Base-by-base conservation (phyloP, 1,284 basidiomycete genomes). In the Psilocybe mexicana region DNA sequence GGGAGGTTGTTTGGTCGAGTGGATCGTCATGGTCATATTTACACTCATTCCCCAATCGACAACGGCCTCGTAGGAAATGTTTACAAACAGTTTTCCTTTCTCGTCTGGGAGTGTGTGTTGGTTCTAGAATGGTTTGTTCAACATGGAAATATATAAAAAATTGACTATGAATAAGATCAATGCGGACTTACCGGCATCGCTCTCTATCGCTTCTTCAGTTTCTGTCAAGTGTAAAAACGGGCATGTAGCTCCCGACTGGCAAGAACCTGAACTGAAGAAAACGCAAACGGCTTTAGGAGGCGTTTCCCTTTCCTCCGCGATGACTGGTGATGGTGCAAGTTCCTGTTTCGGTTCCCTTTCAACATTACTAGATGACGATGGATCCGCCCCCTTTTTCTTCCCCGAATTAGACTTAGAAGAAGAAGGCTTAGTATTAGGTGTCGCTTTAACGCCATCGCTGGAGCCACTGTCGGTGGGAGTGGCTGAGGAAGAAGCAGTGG, bases 201-300 rank as follows among this genome's bases (percentile, higher is more conserved):
- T 33, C 8, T 8, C 8, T 4, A 33, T 33, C 30, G 30, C 30
- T 23, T 25, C 25, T 30, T 28, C 49, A 50, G 54, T 25, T 24
- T 23, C 44, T 42, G 36, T 33, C 6, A 47, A 23, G 53, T 70
- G 69, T 6, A 52, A 42, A 56, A 70, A 71, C 11, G 38, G 56
- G 48, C 69, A 71, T 10, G 46, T 42, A 33, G 62, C 60, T 23
- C 68, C 67, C 6, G 62, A 61, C 12, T 30, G 25, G 44, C 69
- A 70, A 40, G 33, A 36, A 14, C 63, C 61, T 40, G 62, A 45
- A 2, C 12, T 24, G 51, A 60, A 69, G 54, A 68, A 70, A 7
- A 67, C 42, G 52, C 69, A 71, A 44, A 10, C 6, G 12, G 42
- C 35, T 57, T 43, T 6, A 12, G 10, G 38, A 40, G 38, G 6